Conservation (phyloP, 2,329 filamentous ascomycete genomes). For the Aspergillus quadrilineatus region DNA sequence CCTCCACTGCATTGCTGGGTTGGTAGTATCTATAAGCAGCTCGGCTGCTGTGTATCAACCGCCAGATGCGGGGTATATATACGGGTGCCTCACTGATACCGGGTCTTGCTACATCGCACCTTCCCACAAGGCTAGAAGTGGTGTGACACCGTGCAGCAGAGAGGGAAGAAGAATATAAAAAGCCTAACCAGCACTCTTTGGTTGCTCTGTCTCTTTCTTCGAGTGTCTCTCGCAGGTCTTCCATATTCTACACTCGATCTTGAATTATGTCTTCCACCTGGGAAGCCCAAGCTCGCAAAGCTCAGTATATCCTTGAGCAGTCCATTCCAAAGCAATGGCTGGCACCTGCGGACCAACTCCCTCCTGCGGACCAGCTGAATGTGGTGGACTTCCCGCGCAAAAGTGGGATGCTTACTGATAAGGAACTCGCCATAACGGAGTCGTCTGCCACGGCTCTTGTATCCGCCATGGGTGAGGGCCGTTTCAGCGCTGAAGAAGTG, state of each 20-base stretch:
- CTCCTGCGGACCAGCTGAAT: slow-evolving; percentile 28
- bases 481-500: slow-evolving; percentile 33
- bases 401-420: slow-evolving; percentile 49
- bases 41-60: neutral
- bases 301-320: slow-evolving; percentile 31
- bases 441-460: slow-evolving; percentile 33
- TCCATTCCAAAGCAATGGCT: slow-evolving; percentile 41
- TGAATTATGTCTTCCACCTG: slow-evolving; percentile 28
- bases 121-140: neutral
- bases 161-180: neutral
- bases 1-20: neutral
- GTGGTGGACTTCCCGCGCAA: slow-evolving; percentile 35
- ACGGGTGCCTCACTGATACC: neutral
- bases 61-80: neutral
- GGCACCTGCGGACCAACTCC: slow-evolving; percentile 27
- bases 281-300: slow-evolving; percentile 34
- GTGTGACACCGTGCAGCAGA: neutral
- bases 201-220: neutral
- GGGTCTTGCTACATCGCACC: neutral
- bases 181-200: neutral
- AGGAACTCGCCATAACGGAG: slow-evolving; percentile 56
- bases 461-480: slow-evolving; percentile 27
- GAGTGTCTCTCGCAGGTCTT: neutral
- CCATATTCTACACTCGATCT: neutral
- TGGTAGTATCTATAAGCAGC: neutral